Conservation (phyloP, 148 eudicot species). For the Camellia granthamiana region DNA sequence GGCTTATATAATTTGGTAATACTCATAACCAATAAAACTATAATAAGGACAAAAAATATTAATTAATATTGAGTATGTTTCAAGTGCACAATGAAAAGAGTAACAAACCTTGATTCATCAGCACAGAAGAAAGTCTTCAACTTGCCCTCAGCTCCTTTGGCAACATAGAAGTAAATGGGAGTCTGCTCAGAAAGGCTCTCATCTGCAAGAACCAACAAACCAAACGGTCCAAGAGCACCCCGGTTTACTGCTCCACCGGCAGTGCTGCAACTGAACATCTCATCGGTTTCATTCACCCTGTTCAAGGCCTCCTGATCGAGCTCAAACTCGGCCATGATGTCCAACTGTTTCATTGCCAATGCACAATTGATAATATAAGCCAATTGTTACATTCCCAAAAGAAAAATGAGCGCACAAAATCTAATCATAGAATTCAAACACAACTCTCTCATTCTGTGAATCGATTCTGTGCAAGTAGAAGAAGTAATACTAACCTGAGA, state of each 20-base stretch:
- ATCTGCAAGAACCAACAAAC: slow-evolving; percentile 43
- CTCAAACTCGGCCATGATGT: slow-evolving; percentile 48
- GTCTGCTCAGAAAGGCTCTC: slow-evolving; percentile 38
- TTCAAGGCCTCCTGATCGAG: slow-evolving; percentile 36
- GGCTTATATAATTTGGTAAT: no score
- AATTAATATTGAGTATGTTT: no score
- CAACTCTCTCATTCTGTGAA: no score
- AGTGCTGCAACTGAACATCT: slow-evolving; percentile 32
- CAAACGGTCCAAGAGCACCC: slow-evolving; percentile 66
- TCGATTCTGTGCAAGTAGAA: background rate
- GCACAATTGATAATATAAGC: no score
- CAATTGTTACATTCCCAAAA: no score
- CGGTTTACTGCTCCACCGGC: slow-evolving; percentile 42
- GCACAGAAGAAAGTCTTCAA: slow-evolving; percentile 50
- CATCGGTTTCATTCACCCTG: slow-evolving; percentile 17
- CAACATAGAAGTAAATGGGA: slow-evolving; percentile 53
- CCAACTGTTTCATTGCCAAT: slow-evolving; percentile 34
- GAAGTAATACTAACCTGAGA: slow-evolving; percentile 46
- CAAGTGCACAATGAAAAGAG: no score
- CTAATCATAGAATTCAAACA: no score
- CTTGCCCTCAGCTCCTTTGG: slow-evolving; percentile 31
- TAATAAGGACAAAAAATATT: no score
- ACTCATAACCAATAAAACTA: no score
- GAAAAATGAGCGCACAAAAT: no score
- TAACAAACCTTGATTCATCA: slow-evolving; percentile 32